A percentile compares a stretch with the other conserved stretches of the same genome.
Evolutionary conservation across 1,139 yeast genomes (phyloP).

Genomic region (Suhomyces wounanorum): DNA sequence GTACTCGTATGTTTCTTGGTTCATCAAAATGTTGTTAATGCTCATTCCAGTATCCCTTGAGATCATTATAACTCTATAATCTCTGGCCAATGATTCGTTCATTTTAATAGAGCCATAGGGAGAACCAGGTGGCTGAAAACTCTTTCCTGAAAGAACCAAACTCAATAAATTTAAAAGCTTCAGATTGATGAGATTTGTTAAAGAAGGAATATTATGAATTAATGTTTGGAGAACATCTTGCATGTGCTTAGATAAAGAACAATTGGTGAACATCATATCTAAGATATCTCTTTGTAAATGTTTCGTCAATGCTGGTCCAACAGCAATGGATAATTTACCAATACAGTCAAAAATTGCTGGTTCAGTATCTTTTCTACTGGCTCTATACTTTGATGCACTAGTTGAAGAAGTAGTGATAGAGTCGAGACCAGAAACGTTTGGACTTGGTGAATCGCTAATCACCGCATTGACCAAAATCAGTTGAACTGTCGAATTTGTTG

Average conservation of each 20-base stretch:
- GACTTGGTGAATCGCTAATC: slow-evolving; percentile 24
- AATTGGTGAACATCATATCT: slow-evolving; percentile 72
- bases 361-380: slow-evolving; percentile 71
- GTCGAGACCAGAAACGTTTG: slow-evolving; percentile 22
- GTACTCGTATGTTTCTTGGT: slow-evolving; percentile 42
- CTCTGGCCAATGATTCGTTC: slow-evolving; percentile 68
- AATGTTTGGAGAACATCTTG: slow-evolving; percentile 71
- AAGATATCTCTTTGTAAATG: slow-evolving; percentile 81
- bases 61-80: slow-evolving; percentile 73
- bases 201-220: slow-evolving; percentile 74
- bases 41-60: slow-evolving; percentile 61
- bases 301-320: slow-evolving; percentile 93
- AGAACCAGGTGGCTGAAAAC: slow-evolving; percentile 85
- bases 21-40: slow-evolving; percentile 38
- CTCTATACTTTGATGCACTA: slow-evolving; percentile 56
- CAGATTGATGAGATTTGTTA: slow-evolving; percentile 71
- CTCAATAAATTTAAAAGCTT: slow-evolving; percentile 74
- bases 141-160: slow-evolving; percentile 77
- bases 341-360: slow-evolving; percentile 89
- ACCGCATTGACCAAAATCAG: slow-evolving; percentile 48
- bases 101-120: slow-evolving; percentile 70
- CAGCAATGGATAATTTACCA: slow-evolving; percentile 82
- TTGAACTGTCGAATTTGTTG: slow-evolving; percentile 42
- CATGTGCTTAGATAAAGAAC: slow-evolving; percentile 81
- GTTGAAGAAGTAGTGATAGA: slow-evolving; percentile 32